Evolutionary conservation across 148 eudicot species (phyloP).

Genomic region (Salicornia ramosissima): DNA sequence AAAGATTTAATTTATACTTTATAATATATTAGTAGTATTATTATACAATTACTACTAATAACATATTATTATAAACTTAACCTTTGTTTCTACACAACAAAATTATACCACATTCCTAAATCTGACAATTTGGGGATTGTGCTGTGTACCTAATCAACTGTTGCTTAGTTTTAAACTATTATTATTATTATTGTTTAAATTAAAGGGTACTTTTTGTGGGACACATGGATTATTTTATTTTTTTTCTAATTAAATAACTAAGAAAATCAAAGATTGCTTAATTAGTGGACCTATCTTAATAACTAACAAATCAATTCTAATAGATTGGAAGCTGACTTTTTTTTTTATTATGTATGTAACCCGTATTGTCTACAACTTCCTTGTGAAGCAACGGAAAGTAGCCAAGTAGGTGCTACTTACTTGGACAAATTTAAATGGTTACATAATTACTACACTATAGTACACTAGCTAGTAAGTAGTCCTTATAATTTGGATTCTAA

Average conservation of each 20-base stretch:
- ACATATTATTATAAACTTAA: background rate
- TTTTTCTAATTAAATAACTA: constrained; percentile 11
- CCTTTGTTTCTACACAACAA: background rate
- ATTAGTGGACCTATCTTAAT: constrained; percentile 8
- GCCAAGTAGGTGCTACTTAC: background rate
- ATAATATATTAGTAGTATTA: background rate
- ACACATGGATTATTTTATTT: background rate
- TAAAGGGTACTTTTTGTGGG: constrained; percentile 17
- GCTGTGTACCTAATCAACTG: constrained; percentile 14
- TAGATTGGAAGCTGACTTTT: background rate
- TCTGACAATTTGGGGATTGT: constrained; percentile 16
- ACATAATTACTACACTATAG: background rate
- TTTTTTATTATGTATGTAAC: constrained; percentile 15
- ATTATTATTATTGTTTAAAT: background rate
- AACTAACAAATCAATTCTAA: constrained; percentile 17
- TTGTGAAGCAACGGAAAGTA: constrained; percentile 22
- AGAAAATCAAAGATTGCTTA: constrained; percentile 26
- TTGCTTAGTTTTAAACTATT: constrained; percentile 8
- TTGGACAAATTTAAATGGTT: background rate
- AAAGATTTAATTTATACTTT: background rate
- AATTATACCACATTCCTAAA: constrained; percentile 20
- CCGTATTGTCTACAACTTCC: constrained; percentile 14
- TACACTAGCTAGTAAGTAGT: background rate
- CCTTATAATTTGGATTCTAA: background rate
- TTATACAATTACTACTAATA: background rate